phyloP scores from a whole-genome alignment of 116 monocot species.

The Cymodocea nodosa region DNA sequence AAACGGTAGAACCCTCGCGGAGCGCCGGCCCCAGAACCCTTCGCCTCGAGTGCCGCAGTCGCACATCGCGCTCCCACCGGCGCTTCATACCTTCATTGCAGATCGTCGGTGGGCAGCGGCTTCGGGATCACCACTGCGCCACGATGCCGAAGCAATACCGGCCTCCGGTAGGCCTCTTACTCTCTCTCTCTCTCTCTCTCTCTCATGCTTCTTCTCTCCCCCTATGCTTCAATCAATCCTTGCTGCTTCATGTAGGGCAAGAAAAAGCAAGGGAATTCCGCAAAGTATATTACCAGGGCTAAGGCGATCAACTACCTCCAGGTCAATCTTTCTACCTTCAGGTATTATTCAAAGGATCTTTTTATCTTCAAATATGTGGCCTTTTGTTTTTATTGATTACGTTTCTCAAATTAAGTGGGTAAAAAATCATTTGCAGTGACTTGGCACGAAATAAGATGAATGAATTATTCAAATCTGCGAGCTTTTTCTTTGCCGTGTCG shows the following conservation, averaged over 20 bases:
- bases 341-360: constrained; percentile 12
- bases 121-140: no score
- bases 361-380: background rate
- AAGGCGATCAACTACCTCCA: constrained; percentile 80
- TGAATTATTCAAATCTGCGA: background rate
- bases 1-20: no score
- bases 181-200: background rate
- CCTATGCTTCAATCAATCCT: no score
- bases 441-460: background rate
- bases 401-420: no score
- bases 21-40: no score
- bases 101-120: no score
- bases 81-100: no score
- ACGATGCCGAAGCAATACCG: no score
- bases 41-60: no score
- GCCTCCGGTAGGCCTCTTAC: no score
- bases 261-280: constrained; percentile 95
- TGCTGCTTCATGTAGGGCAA: constrained; percentile 46
- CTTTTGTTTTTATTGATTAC: background rate
- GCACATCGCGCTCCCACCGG: no score
- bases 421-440: background rate
- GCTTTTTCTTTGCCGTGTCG: background rate
- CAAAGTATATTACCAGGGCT: constrained; percentile 87
- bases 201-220: background rate
- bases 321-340: constrained; percentile 59